A percentile compares a stretch with the other conserved stretches of the same genome.
These are phyloP conservation scores for Circinella umbellata DNA, from an alignment of 371 early-diverging fungal species.

Conservation along the genomic window DNA sequence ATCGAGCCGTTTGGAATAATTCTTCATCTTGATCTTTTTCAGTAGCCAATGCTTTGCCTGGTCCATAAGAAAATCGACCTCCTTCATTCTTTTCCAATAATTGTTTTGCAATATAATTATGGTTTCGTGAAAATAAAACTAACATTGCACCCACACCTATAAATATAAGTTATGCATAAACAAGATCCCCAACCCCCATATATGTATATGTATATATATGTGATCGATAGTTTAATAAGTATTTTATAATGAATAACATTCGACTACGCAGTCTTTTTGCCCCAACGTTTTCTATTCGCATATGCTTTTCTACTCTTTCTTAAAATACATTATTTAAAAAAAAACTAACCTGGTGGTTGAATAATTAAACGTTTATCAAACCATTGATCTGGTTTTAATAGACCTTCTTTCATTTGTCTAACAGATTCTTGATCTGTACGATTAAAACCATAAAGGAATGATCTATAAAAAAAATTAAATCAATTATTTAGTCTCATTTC, in stretches of 20 bases:
- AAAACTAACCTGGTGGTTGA: slow-evolving; percentile 46
- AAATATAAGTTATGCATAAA: not conserved
- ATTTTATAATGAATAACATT: no score
- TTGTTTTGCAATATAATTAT: slow-evolving; percentile 55
- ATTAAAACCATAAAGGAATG: slow-evolving; percentile 51
- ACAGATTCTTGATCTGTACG: slow-evolving; percentile 41
- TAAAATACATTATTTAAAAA: not conserved
- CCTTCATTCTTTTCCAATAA: slow-evolving; percentile 51
- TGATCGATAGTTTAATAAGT: no score
- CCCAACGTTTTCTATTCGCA: no score
- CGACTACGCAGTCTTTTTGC: no score
- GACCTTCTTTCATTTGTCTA: slow-evolving; percentile 44
- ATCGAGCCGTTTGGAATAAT: slow-evolving; percentile 58
- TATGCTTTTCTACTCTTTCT: no score
- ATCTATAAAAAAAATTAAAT: slow-evolving; percentile 17
- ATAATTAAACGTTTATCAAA: slow-evolving; percentile 50
- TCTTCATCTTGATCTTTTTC: slow-evolving; percentile 51
- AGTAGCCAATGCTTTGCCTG: slow-evolving; percentile 23
- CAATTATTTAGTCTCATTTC: no score
- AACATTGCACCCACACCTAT: slow-evolving; percentile 46
- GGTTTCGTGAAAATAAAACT: slow-evolving; percentile 58
- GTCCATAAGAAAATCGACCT: slow-evolving; percentile 42
- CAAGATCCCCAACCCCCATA: not conserved
- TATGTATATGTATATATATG: not conserved
- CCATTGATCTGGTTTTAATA: slow-evolving; percentile 58